Conservation (phyloP, 306 rosid genomes). For the Albizia julibrissin region DNA sequence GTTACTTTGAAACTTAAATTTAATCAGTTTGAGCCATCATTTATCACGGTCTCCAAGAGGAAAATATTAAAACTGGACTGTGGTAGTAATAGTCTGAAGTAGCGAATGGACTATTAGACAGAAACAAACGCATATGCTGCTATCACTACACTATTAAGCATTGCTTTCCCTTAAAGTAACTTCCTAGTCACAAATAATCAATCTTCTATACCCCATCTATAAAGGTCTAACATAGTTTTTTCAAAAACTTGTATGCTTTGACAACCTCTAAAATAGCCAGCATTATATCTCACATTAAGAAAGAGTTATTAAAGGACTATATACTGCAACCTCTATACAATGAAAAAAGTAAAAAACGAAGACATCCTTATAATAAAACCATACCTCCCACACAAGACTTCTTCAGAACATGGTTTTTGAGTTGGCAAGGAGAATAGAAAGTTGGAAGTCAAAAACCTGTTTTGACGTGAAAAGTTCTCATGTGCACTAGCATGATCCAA, state of each 20-base stretch:
- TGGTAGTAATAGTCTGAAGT: background rate
- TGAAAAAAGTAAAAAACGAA: conserved; percentile 3
- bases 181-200: background rate
- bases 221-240: background rate
- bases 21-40: background rate
- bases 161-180: conserved; percentile 10
- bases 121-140: background rate
- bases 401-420: conserved; percentile 52
- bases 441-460: conserved; percentile 58
- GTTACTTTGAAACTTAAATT: background rate
- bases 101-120: conserved; percentile 22
- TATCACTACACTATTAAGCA: background rate
- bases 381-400: conserved; percentile 42
- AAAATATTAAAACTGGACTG: background rate
- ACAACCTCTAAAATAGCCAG: conserved; percentile 9
- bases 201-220: background rate
- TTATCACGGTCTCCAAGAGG: background rate
- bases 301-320: background rate
- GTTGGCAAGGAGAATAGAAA: conserved; percentile 63
- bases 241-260: background rate
- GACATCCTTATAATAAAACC: background rate
- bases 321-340: background rate
- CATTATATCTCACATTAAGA: background rate
- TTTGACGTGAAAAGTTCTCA: conserved; percentile 59
- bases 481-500: conserved; percentile 62